A percentile compares a stretch with the other conserved stretches of the same genome.
phyloP scores from a whole-genome alignment of 257 asterid genomes.

The Solanum etuberosum region DNA sequence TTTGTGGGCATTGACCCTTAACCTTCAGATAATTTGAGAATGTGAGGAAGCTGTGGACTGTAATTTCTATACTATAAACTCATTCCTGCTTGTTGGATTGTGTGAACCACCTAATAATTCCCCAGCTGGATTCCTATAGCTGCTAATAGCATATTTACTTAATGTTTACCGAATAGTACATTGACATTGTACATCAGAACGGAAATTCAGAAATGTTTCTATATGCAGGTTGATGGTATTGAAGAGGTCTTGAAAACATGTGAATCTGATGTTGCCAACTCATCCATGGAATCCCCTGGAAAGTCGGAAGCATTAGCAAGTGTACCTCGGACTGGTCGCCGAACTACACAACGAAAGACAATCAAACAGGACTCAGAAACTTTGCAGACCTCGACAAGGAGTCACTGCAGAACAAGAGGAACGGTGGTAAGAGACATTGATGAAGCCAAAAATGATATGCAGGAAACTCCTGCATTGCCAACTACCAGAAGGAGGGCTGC shows the following conservation, averaged over 20 bases:
- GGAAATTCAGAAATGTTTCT: background rate
- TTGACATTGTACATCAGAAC: background rate
- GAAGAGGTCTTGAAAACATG: slow-evolving; percentile 37
- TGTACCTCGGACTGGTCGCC: slow-evolving; percentile 41
- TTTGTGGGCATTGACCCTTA: background rate
- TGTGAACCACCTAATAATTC: background rate
- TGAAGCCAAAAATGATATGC: slow-evolving; percentile 17
- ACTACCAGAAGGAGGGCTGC: slow-evolving; percentile 30
- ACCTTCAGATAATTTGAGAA: background rate
- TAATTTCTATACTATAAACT: background rate
- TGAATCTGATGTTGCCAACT: slow-evolving; percentile 30
- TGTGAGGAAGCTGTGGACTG: background rate
- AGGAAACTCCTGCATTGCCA: slow-evolving; percentile 5
- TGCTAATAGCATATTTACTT: background rate
- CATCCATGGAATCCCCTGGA: slow-evolving; percentile 43
- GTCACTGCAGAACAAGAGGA: slow-evolving; percentile 35
- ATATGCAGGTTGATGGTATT: slow-evolving; percentile 62
- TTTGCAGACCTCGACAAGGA: slow-evolving; percentile 23
- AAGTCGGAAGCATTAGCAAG: slow-evolving; percentile 30
- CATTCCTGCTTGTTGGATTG: background rate
- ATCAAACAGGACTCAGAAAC: slow-evolving; percentile 20
- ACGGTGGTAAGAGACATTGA: slow-evolving; percentile 5
- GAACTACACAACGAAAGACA: slow-evolving; percentile 34
- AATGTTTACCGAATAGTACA: background rate
- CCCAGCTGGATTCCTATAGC: background rate